These are phyloP conservation scores for Ustulina deusta DNA, from an alignment of 2,329 filamentous ascomycete species.

Conservation along the genomic window DNA sequence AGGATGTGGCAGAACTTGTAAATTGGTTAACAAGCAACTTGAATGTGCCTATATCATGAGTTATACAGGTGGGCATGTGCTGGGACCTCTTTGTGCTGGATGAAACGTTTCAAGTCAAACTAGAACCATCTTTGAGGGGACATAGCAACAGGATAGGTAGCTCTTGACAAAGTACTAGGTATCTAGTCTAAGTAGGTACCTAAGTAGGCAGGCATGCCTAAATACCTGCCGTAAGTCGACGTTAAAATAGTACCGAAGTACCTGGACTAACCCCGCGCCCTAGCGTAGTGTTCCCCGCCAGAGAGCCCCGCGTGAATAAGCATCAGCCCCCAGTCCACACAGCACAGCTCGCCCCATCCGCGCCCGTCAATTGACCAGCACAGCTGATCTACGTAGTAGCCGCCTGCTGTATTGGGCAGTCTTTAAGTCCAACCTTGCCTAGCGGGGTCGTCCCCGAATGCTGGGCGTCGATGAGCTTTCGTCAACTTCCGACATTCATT, in stretches of 20 bases:
- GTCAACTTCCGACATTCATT: slow-evolving; percentile 29
- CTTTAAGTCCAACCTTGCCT: background rate
- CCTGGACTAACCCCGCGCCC: slow-evolving; percentile 20
- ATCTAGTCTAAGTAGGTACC: background rate
- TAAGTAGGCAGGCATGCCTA: background rate
- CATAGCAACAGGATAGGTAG: no score
- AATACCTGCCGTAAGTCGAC: background rate
- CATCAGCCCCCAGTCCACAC: slow-evolving; percentile 18
- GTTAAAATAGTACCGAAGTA: background rate
- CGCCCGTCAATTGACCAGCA: slow-evolving; percentile 31
- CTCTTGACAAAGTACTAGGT: no score
- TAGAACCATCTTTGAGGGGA: background rate
- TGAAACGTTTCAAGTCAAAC: slow-evolving; percentile 3
- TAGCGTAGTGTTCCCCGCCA: slow-evolving; percentile 8
- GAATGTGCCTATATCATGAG: background rate
- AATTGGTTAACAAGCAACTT: no score
- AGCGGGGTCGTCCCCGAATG: slow-evolving; percentile 17
- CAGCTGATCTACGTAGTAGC: slow-evolving; percentile 29
- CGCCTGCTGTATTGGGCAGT: slow-evolving; percentile 23
- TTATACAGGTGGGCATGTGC: background rate
- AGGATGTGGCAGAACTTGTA: no score
- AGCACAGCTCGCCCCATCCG: slow-evolving; percentile 4
- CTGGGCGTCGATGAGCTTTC: slow-evolving; percentile 22
- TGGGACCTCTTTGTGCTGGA: background rate
- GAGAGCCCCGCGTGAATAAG: slow-evolving; percentile 24